phyloP scores from a whole-genome alignment of 2,329 filamentous ascomycete species.

The Fusarium mangiferae region DNA sequence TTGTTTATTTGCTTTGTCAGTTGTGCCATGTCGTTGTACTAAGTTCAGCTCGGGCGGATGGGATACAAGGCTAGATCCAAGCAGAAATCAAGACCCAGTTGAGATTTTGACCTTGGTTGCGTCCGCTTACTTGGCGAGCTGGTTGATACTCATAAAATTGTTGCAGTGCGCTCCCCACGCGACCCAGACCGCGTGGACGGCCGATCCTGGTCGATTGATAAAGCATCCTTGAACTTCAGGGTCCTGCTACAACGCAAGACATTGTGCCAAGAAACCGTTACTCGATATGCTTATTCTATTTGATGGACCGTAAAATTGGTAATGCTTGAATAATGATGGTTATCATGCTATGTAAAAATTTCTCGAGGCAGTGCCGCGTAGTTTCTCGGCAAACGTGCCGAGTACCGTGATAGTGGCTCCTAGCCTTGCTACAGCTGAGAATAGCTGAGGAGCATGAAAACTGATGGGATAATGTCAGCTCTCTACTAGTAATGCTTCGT shows the following conservation, averaged over 20 bases:
- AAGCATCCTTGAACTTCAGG: background rate
- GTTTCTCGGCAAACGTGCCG: background rate
- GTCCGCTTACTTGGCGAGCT: background rate
- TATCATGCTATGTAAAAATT: background rate
- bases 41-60: background rate
- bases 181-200: background rate
- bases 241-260: background rate
- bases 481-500: accelerated
- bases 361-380: background rate
- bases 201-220: background rate
- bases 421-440: background rate
- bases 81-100: background rate
- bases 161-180: background rate
- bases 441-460: background rate
- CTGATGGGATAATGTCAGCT: too few relatives aligned
- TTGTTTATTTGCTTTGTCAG: background rate
- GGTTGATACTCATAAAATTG: too few relatives aligned
- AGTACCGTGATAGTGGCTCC: background rate
- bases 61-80: too few relatives aligned
- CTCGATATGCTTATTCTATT: background rate
- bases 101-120: background rate
- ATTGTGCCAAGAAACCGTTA: background rate
- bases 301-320: background rate
- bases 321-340: background rate
- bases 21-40: background rate